These are phyloP conservation scores for Lindgomyces ingoldianus DNA, from an alignment of 495 filamentous ascomycete species.

Conservation along the genomic window DNA sequence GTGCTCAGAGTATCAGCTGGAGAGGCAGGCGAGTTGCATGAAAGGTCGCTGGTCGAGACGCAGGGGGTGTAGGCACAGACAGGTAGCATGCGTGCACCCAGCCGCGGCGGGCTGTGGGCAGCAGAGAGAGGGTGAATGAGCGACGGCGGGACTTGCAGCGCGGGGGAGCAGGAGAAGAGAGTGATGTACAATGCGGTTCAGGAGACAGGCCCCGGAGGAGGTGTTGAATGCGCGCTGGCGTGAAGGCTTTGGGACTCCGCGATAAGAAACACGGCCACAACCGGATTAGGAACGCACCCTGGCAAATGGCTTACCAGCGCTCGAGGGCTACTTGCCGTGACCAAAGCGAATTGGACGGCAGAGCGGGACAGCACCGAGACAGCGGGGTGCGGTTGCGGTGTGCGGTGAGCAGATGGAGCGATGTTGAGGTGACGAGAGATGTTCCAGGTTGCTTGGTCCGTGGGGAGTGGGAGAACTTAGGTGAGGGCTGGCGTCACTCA, in stretches of 20 bases:
- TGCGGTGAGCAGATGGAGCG: neutral
- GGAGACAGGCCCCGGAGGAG: neutral
- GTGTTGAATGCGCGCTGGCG: neutral
- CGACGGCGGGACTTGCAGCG: neutral
- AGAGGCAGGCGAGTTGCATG: slow-evolving; percentile 1
- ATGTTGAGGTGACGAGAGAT: neutral
- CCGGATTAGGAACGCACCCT: slow-evolving; percentile 5
- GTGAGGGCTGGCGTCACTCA: neutral
- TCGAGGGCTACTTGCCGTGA: slow-evolving; percentile 25
- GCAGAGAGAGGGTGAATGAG: neutral
- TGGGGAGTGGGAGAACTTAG: neutral
- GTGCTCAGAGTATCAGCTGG: neutral
- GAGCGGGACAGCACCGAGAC: neutral
- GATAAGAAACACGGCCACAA: slow-evolving; percentile 23
- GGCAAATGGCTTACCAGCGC: slow-evolving; percentile 9
- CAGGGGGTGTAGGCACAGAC: slow-evolving; percentile 17
- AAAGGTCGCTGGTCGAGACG: slow-evolving; percentile 15
- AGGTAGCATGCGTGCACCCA: neutral
- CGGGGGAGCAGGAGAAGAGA: neutral
- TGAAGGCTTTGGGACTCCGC: slow-evolving; percentile 2
- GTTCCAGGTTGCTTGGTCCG: neutral
- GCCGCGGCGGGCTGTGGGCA: neutral
- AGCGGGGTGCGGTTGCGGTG: slow-evolving; percentile 2
- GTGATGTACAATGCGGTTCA: slow-evolving; percentile 1
- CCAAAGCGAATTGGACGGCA: slow-evolving; percentile 40